Evolutionary conservation across 2,329 filamentous ascomycete genomes (phyloP).

Genomic region (Penicillium occitanis): DNA sequence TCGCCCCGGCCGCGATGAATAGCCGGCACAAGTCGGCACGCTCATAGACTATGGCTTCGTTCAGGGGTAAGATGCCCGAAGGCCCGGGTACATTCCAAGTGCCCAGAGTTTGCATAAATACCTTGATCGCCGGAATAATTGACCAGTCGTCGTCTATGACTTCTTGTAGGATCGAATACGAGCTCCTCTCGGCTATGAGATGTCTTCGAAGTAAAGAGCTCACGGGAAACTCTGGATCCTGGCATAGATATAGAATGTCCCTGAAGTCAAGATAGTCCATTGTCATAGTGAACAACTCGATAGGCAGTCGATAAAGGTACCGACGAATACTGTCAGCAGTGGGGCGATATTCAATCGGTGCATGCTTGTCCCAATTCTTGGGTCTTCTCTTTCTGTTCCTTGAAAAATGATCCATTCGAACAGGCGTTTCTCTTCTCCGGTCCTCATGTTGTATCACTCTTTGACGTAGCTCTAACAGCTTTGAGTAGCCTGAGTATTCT

Average conservation of each 20-base stretch:
- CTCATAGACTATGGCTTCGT: background rate
- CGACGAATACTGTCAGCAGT: background rate
- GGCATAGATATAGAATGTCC: background rate
- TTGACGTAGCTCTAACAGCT: too few species aligned
- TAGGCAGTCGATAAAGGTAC: background rate
- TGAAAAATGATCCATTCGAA: too few species aligned
- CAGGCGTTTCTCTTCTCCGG: too few species aligned
- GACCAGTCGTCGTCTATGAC: background rate
- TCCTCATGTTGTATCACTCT: too few species aligned
- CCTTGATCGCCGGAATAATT: background rate
- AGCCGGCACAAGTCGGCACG: background rate
- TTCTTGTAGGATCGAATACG: background rate
- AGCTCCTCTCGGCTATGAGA: background rate
- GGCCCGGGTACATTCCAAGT: background rate
- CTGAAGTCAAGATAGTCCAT: background rate
- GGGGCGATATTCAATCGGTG: background rate
- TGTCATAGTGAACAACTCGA: background rate
- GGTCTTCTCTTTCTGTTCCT: background rate
- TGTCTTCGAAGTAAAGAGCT: background rate
- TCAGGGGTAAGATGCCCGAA: background rate
- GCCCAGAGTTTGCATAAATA: background rate
- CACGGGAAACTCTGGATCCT: constrained; percentile 4
- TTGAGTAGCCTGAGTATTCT: background rate
- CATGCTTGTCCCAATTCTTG: background rate
- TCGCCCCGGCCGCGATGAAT: constrained; percentile 4